These are phyloP conservation scores for Jackrogersella multiformis DNA, from an alignment of 495 filamentous ascomycete species.

Conservation along the genomic window DNA sequence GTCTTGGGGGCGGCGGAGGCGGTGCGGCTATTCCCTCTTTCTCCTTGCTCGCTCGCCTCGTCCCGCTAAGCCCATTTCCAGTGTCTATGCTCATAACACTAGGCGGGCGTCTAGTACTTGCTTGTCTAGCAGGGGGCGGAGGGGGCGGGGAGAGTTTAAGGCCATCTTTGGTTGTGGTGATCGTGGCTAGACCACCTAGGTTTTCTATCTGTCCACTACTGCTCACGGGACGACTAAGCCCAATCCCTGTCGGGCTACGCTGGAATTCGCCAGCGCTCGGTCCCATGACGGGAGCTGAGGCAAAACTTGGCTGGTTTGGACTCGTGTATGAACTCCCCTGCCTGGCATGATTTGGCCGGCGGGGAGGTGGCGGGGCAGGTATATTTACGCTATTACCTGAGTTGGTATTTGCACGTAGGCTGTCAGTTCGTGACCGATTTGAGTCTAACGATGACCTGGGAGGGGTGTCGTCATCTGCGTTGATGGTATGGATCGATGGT, in stretches of 20 bases:
- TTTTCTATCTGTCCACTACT: slow-evolving; percentile 17
- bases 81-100: slow-evolving; percentile 51
- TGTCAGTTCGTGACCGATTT: slow-evolving; percentile 53
- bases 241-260: slow-evolving; percentile 21
- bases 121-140: slow-evolving; percentile 54
- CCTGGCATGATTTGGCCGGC: slow-evolving; percentile 50
- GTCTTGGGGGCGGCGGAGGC: slow-evolving; percentile 70
- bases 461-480: slow-evolving; percentile 47
- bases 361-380: slow-evolving; percentile 57
- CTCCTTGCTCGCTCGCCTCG: slow-evolving; percentile 40
- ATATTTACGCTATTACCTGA: slow-evolving; percentile 33
- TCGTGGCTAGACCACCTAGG: slow-evolving; percentile 6
- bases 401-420: slow-evolving; percentile 44
- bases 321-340: slow-evolving; percentile 38
- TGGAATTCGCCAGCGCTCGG: slow-evolving; percentile 25
- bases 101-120: slow-evolving; percentile 49
- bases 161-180: slow-evolving; percentile 33
- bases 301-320: slow-evolving; percentile 27
- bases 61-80: slow-evolving; percentile 37
- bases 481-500: slow-evolving; percentile 35
- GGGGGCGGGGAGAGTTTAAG: slow-evolving; percentile 54
- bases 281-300: slow-evolving; percentile 10
- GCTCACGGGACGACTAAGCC: slow-evolving; percentile 5
- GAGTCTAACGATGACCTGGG: slow-evolving; percentile 57
- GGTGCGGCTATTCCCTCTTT: slow-evolving; percentile 43